Evolutionary conservation across 1,139 yeast species (phyloP), one percentile per base, ranked within the genome.

Genomic region (Pichia sp.): DNA sequence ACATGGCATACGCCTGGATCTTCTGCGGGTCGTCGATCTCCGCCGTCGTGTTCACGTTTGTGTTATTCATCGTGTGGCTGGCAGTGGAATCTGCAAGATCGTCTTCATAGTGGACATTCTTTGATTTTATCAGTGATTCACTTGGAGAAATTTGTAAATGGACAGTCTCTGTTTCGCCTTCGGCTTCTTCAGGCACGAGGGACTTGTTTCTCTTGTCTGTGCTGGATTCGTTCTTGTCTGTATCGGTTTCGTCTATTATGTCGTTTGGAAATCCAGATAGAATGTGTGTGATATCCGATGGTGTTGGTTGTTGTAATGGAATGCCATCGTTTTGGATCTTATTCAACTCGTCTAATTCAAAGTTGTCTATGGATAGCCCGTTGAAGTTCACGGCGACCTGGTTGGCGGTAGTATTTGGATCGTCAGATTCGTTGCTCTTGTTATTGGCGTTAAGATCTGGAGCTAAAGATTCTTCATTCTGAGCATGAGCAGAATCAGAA

Each of bases 1-100:
- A 70, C 56, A 96, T 76, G 2, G 99, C 99, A 64, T 93, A 93
- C 1, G 99, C 99, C 10, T 91, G 85, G 12, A 93, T 61, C 32
- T 58, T 57, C 20, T 58, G 64, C 11, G 46, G 53, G 14, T 37
- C 44, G 14, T 32, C 32, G 20, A 4, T 30, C 10, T 11, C 32
- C n/a, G 6, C 22, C 30, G 15, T 24, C 31, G 15, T 45, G 38
- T 36, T 37, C 42, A 41, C 37, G 43, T 39, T 8, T 8, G n/a
- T 33, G 4, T 30, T 30, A 7, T 44, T 40, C 34, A 38, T 19
- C n/a, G 21, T 15, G 14, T 7, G n/a, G n/a, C n/a, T n/a, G n/a
- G n/a, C n/a, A n/a, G n/a, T 28, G 11, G 31, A 10, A 28, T 9
- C n/a, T 12, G 11, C 14, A 10, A 28, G n/a, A 28, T 9, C 10